Conservation (phyloP, 345 rosid species). For the Tarenaya hassleriana region DNA sequence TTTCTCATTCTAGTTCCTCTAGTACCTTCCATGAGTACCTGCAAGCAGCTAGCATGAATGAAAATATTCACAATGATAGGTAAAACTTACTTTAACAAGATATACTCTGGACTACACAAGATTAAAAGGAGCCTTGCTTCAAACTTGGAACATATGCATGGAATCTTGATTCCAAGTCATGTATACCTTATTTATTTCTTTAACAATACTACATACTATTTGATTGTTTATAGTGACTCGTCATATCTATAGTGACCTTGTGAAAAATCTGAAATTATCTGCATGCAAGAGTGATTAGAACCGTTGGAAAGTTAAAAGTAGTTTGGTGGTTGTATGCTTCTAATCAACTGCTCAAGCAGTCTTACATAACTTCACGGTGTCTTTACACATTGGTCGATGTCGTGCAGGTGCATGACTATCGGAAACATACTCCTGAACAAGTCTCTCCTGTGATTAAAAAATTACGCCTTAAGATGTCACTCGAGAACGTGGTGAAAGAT, state of each 20-base stretch:
- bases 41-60: constrained; percentile 1
- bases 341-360: constrained; percentile 10
- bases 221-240: constrained; percentile 12
- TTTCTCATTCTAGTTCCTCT: not conserved
- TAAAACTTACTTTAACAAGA: constrained; percentile 1
- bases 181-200: no score
- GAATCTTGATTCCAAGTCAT: not conserved
- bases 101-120: not conserved
- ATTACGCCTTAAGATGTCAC: constrained; percentile 69
- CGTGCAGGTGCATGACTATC: constrained; percentile 78
- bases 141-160: not conserved
- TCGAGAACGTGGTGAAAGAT: constrained; percentile 90
- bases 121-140: not conserved
- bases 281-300: not conserved
- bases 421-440: constrained; percentile 47
- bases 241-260: constrained; percentile 7
- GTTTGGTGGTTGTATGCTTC: not conserved
- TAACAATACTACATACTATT: not conserved
- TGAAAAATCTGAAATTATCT: constrained; percentile 5
- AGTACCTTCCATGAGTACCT: constrained; percentile 15
- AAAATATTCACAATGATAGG: not conserved
- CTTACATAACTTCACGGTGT: constrained; percentile 1
- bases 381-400: not conserved
- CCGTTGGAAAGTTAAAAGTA: constrained; percentile 2
- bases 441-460: constrained; percentile 57